Evolutionary conservation across 371 early-diverging fungal genomes (phyloP).

Genomic region (Conidiobolus coronatus): DNA sequence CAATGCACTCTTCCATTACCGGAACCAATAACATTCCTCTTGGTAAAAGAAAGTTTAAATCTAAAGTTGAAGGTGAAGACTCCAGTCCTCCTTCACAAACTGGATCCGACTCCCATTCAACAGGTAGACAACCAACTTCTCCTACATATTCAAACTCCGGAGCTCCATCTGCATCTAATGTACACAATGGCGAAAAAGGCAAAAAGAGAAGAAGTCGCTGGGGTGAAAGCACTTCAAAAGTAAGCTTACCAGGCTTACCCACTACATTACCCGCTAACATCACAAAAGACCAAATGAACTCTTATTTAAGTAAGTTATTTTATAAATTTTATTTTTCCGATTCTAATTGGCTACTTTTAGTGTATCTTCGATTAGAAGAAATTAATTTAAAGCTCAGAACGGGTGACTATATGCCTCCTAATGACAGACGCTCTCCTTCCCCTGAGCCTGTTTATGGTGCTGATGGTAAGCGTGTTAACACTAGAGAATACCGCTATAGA

Average conservation of each 20-base stretch:
- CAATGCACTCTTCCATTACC: constrained; percentile 6
- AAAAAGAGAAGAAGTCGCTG: constrained; percentile 53
- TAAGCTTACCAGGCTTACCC: constrained; percentile 53
- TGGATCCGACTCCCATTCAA: no score
- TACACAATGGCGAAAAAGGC: no score
- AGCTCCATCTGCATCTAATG: no score
- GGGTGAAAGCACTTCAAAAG: constrained; percentile 50
- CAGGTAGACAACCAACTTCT: no score
- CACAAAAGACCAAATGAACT: constrained; percentile 54
- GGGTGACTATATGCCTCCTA: constrained; percentile 61
- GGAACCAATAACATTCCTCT: constrained; percentile 9
- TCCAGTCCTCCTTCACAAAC: no score
- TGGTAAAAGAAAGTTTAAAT: constrained; percentile 5
- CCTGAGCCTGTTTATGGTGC: constrained; percentile 80
- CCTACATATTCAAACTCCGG: no score
- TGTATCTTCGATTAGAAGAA: constrained; percentile 75
- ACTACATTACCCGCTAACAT: constrained; percentile 57
- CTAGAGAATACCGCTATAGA: constrained; percentile 73
- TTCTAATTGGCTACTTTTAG: constrained; percentile 9
- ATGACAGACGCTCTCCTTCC: constrained; percentile 67
- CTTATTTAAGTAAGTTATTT: constrained; percentile 38
- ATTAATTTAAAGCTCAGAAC: constrained; percentile 53
- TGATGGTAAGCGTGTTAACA: constrained; percentile 86
- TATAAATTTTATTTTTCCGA: background rate
- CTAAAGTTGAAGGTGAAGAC: background rate